A percentile compares a stretch with the other conserved stretches of the same genome.
Evolutionary conservation across 208 protist genomes (phyloP).

Genomic region (Trypanosoma platydactyli): DNA sequence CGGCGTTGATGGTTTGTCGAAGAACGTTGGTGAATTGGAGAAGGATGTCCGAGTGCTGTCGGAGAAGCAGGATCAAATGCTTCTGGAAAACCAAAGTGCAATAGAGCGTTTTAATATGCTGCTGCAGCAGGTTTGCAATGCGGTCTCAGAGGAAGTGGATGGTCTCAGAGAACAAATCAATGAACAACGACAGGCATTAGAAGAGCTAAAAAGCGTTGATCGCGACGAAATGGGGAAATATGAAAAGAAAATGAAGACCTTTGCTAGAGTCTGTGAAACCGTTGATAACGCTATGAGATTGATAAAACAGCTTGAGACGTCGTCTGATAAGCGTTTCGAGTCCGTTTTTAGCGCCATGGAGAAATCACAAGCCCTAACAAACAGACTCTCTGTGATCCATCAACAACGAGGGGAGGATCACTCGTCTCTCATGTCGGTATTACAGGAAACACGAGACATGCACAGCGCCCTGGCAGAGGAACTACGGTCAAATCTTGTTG

Average conservation of each 20-base stretch:
- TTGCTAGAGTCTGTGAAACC: constrained; percentile 1
- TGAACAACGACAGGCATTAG: constrained; percentile 4
- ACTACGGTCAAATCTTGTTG: constrained; percentile 1
- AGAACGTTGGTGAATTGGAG: constrained; percentile 24
- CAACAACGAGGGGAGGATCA: constrained; percentile 6
- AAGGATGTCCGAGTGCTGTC: constrained; percentile 24
- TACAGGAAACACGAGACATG: constrained; percentile 18
- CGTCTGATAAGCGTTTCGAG: constrained; percentile 24
- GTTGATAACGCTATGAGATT: constrained; percentile 1
- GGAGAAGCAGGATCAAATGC: constrained; percentile 7
- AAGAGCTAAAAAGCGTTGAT: constrained; percentile 13
- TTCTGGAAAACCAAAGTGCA: constrained; percentile 11
- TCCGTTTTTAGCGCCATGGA: constrained; percentile 18
- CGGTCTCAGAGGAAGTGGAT: constrained; percentile 16
- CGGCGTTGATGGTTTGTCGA: constrained; percentile 1
- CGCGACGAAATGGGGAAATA: not conserved
- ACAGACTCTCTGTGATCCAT: constrained; percentile 9
- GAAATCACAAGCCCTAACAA: constrained; percentile 13
- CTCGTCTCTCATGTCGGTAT: constrained; percentile 6
- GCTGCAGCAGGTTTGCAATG: constrained; percentile 11
- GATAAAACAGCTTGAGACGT: constrained; percentile 16
- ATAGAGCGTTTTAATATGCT: constrained; percentile 14
- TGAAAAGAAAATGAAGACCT: constrained; percentile 1
- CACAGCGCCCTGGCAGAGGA: constrained; percentile 12
- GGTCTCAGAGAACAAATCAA: constrained; percentile 6